These are phyloP conservation scores for Polygonum maritimum DNA, from an alignment of 148 eudicot species.

Conservation along the genomic window DNA sequence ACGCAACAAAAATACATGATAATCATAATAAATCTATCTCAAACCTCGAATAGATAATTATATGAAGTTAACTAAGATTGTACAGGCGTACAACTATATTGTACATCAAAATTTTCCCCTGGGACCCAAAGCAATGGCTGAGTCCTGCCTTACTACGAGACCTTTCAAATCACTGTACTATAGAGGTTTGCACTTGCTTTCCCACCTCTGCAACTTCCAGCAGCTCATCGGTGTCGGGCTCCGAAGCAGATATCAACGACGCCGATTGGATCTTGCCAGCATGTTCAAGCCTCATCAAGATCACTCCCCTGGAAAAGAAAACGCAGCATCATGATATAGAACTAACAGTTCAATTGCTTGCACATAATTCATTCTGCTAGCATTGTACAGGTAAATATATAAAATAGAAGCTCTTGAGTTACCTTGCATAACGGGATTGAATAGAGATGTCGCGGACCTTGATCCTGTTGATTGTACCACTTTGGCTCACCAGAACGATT, in stretches of 20 bases:
- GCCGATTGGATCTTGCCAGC: slow-evolving; percentile 93
- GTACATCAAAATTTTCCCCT: neutral
- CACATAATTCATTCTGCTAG: too few relatives aligned
- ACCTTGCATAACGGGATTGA: slow-evolving; percentile 92
- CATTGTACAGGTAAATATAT: neutral
- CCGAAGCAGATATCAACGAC: slow-evolving; percentile 61
- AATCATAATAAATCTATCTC: neutral
- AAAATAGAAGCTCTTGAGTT: neutral
- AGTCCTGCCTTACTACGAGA: neutral
- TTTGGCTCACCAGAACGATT: slow-evolving; percentile 88
- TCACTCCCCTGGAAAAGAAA: slow-evolving; percentile 57
- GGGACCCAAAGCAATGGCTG: neutral
- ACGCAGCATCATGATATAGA: neutral
- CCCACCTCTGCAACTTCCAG: neutral
- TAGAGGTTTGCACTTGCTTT: neutral
- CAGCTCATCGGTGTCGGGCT: slow-evolving; percentile 31
- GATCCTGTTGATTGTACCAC: slow-evolving; percentile 87
- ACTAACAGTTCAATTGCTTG: neutral
- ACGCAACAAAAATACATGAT: neutral
- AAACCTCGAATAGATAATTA: neutral
- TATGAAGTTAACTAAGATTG: neutral
- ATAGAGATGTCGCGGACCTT: slow-evolving; percentile 90
- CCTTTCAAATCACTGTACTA: neutral
- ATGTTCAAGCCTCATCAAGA: slow-evolving; percentile 84
- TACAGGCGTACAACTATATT: neutral